Conservation (phyloP, 371 early-diverging fungal species). For the Zancudomyces culisetae region DNA sequence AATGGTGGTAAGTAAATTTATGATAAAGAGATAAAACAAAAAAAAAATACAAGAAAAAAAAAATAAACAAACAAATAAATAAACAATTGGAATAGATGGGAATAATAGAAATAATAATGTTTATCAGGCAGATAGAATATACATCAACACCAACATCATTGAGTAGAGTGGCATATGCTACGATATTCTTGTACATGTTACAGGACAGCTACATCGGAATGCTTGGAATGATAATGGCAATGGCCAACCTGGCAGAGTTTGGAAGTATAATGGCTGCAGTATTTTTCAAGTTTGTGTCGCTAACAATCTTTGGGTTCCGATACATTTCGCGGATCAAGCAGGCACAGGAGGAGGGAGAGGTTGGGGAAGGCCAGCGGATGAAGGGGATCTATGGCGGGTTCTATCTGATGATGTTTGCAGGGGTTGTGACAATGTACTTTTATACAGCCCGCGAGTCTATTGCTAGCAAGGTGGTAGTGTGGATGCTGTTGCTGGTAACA, state of each 20-base stretch:
- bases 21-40: too few relatives aligned
- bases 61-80: too few relatives aligned
- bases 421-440: conserved; percentile 42
- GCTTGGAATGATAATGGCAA: too few relatives aligned
- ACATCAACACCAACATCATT: conserved; percentile 59
- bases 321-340: conserved; percentile 50
- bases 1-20: too few relatives aligned
- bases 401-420: conserved; percentile 33
- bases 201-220: conserved; percentile 49
- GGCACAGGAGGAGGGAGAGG: too few relatives aligned
- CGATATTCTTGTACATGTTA: too few relatives aligned
- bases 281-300: conserved; percentile 44
- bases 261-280: conserved; percentile 30
- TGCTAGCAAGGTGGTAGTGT: conserved; percentile 30
- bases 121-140: conserved; percentile 51
- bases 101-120: conserved; percentile 30
- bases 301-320: conserved; percentile 46
- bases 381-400: too few relatives aligned
- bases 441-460: conserved; percentile 29
- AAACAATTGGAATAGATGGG: background rate
- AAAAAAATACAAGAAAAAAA: too few relatives aligned
- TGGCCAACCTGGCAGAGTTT: conserved; percentile 35
- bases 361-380: too few relatives aligned
- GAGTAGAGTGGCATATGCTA: conserved; percentile 44
- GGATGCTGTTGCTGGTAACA: conserved; percentile 25